Evolutionary conservation across 2,329 filamentous ascomycete genomes (phyloP), one percentile per base, ranked within the genome.

Genomic region (Tolypocladium cylindrosporum): DNA sequence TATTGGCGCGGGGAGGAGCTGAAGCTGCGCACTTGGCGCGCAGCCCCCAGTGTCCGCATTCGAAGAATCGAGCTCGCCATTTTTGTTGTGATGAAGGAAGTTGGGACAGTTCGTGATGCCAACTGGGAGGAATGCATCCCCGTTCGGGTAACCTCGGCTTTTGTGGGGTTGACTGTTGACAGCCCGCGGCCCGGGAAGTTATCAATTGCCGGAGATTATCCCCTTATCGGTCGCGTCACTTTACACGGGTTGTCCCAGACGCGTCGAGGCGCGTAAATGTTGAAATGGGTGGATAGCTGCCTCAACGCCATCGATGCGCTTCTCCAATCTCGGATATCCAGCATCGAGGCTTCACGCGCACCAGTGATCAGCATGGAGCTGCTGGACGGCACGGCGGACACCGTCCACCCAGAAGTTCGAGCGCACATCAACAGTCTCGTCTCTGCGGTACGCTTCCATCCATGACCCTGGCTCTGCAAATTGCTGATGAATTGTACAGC

Each of bases 351-450:
- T 13, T 36, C 31, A 52, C 16, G 19, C 19, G 19, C 9, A 37
- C 48, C 21, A 52, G 3, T 36, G 19, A 37, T 19, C 31, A 21
- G 48, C 57, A 86, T 87, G 84, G 83, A 86, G 71, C 67, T 76
- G 59, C 71, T 69, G 62, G 81, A 83, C 55, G 77, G 72, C 59
- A 70, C 72, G 58, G 75, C 72, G 63, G 84, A 86, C 69, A 79
- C 88, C 60, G 89, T 97, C 58, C 91, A 97, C 71, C 90, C 91
- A 48, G 90, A 96, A 77, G 91, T 97, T 67, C 88, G 92, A 69
- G 91, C 92, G 36, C 90, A 97, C 74, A 87, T 99, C 69, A 93
- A 90, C 75, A 96, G 90, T 76, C 85, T 99, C 39, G 89, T 96
- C 62, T 93, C 92, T 68, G 94, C 94, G 61, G 92, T 95, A 80